Conservation (phyloP, 495 filamentous ascomycete genomes). For the Durotheca rogersii region DNA sequence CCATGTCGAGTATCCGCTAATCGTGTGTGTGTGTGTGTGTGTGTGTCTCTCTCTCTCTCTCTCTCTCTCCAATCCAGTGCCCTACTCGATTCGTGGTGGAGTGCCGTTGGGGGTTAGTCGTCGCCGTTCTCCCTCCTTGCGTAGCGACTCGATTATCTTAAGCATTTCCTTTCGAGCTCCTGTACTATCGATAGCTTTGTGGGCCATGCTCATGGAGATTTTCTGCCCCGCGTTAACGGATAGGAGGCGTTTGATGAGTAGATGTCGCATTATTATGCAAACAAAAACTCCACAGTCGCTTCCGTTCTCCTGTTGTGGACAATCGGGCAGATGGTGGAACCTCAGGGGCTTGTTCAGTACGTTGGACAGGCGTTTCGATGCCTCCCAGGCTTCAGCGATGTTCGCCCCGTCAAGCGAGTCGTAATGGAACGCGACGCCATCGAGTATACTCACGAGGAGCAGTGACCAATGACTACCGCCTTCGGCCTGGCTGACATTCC, state of each 20-base stretch:
- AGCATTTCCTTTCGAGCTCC: constrained; percentile 84
- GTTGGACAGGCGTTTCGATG: constrained; percentile 59
- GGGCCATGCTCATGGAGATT: constrained; percentile 89
- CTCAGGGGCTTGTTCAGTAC: constrained; percentile 65
- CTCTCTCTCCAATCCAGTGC: too few species aligned
- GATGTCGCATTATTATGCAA: constrained; percentile 85
- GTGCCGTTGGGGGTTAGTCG: constrained; percentile 42
- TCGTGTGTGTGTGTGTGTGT: too few species aligned
- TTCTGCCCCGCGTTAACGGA: constrained; percentile 72
- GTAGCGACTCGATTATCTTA: constrained; percentile 74
- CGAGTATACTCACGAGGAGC: constrained; percentile 82
- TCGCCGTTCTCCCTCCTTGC: constrained; percentile 79
- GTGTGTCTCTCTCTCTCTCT: too few species aligned
- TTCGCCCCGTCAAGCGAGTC: constrained; percentile 84
- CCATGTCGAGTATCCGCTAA: too few species aligned
- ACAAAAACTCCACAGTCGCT: constrained; percentile 97
- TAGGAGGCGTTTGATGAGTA: constrained; percentile 81
- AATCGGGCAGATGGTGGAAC: constrained; percentile 77
- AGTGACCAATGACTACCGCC: constrained; percentile 95
- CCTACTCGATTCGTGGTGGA: constrained; percentile 35
- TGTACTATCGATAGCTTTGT: constrained; percentile 72
- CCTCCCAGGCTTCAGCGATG: constrained; percentile 65
- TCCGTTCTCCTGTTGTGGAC: constrained; percentile 87
- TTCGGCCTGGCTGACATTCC: constrained; percentile 72
- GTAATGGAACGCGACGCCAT: constrained; percentile 94